Conservation (phyloP, 1,284 basidiomycete genomes). For the Malassezia japonica region DNA sequence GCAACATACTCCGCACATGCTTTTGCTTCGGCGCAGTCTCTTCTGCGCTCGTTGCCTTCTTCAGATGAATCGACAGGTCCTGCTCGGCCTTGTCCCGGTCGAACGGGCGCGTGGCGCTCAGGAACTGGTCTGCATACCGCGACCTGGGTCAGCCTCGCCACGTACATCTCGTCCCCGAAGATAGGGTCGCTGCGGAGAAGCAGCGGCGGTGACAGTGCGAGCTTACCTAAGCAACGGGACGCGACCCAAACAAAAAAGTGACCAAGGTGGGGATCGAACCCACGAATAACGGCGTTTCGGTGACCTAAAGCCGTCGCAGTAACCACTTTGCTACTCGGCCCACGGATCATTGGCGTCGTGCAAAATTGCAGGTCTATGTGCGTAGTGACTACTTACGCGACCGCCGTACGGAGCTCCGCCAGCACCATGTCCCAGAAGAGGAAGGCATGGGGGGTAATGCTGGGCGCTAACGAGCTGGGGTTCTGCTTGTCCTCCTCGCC, state of each 20-base stretch:
- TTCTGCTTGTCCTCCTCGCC: slow-evolving; percentile 27
- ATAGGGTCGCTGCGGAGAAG: neutral
- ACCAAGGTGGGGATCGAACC: slow-evolving; percentile 21
- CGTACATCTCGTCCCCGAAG: neutral
- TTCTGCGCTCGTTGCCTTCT: slow-evolving; percentile 44
- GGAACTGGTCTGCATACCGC: slow-evolving; percentile 10
- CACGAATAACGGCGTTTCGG: slow-evolving; percentile 18
- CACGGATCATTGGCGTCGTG: neutral
- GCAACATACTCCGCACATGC: slow-evolving; percentile 42
- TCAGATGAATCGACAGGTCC: slow-evolving; percentile 44
- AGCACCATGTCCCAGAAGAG: slow-evolving; percentile 16
- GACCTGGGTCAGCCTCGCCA: slow-evolving; percentile 1
- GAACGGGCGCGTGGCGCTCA: slow-evolving; percentile 36
- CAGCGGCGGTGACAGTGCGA: neutral
- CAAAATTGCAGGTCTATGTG: neutral
- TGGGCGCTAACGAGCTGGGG: slow-evolving; percentile 19
- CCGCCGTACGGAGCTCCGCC: neutral
- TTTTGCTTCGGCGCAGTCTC: slow-evolving; percentile 48
- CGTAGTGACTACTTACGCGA: neutral
- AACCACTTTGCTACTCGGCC: slow-evolving; percentile 22
- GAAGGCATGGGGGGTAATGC: slow-evolving; percentile 18
- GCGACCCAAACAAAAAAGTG: slow-evolving; percentile 6
- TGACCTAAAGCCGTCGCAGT: slow-evolving; percentile 19
- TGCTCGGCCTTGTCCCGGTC: slow-evolving; percentile 46
- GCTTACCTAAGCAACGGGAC: slow-evolving; percentile 4